Evolutionary conservation across 139 green algal genomes (phyloP), one percentile per base, ranked within the genome.

Genomic region (Parachlorella kessleri): DNA sequence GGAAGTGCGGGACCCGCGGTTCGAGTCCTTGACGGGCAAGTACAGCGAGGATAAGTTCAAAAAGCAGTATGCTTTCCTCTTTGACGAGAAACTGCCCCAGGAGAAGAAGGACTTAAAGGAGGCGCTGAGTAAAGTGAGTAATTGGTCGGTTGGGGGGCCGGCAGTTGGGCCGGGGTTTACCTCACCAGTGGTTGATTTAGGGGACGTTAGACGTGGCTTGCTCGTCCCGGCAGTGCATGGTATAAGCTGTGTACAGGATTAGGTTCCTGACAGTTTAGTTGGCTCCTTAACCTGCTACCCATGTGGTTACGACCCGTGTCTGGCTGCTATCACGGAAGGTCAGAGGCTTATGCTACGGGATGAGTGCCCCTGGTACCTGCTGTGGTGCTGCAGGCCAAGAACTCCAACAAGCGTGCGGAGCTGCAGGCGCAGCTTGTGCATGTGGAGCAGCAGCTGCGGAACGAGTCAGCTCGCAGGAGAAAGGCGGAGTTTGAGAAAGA

Each of bases 1-100:
- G 72, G 72, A 79, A 35, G 66, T 37, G 35, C 85, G 81, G 2
- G 94, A 97, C 81, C 94, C 94, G 0, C 85, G 94, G n/a, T 97
- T 97, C 78, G 94, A 94, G 18, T 73, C 72, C 33, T 70, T 91
- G 6, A 83, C 76, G 6, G 85, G 85, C 28, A 75, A 81, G 9
- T 78, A 84, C 38, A 71, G 76, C 36, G 76, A 86, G 30, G 80
- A 90, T 18, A 55, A 76, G n/a, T 92, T 91, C 48, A 86, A 89
- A n/a, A 87, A 88, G 78, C 83, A 79, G 28, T 98, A 97, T 81
- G 75, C 84, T 1, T 98, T 98, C 78, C 68, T 98, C 63, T 98
- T 94, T 82, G 87, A 97, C 76, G 91, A 97, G 41, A 78, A 91
- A 38, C 71, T 98, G 74, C 93, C 93, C 5, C 37, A 83, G 30